phyloP scores from a whole-genome alignment of 2,329 filamentous ascomycete species.

The Torrubiellomyces zombiae region DNA sequence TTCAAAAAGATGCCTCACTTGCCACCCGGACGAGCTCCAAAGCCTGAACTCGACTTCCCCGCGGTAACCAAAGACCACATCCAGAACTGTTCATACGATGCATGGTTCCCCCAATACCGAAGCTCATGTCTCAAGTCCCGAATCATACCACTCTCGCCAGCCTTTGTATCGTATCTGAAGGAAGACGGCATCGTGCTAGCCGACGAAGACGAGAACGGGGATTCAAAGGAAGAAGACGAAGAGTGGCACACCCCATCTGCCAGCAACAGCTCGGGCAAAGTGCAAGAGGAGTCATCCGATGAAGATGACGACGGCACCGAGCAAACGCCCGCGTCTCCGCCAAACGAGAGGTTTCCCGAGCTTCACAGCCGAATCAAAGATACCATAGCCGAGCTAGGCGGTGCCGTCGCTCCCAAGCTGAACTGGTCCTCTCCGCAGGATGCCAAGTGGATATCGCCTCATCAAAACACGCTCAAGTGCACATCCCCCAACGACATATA shows the following conservation, averaged over 20 bases:
- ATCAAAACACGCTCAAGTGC: conserved; percentile 86
- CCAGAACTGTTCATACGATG: conserved; percentile 83
- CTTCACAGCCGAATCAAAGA: conserved; percentile 62
- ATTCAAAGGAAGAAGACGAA: conserved; percentile 43
- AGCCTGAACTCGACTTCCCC: conserved; percentile 47
- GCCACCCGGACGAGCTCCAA: conserved; percentile 6
- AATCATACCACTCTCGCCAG: conserved; percentile 57
- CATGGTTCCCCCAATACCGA: conserved; percentile 78
- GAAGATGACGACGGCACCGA: conserved; percentile 37
- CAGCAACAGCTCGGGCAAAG: conserved; percentile 6
- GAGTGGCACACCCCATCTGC: conserved; percentile 24
- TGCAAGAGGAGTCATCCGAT: conserved; percentile 25
- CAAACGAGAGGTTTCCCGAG: conserved; percentile 46
- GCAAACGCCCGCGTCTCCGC: conserved; percentile 20
- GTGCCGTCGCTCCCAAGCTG: conserved; percentile 77
- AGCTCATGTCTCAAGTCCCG: conserved; percentile 70
- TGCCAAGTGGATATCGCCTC: conserved; percentile 72
- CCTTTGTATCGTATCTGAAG: conserved; percentile 74
- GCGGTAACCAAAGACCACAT: conserved; percentile 77
- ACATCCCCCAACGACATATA: conserved; percentile 81
- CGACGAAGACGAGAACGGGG: conserved; percentile 40
- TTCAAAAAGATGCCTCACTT: conserved; percentile 19
- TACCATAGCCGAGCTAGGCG: conserved; percentile 66
- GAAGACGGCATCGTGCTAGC: conserved; percentile 86
- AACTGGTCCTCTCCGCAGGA: conserved; percentile 98